These are phyloP conservation scores for Clarireedia monteithiana DNA, from an alignment of 2,329 filamentous ascomycete genomes.

Conservation along the genomic window DNA sequence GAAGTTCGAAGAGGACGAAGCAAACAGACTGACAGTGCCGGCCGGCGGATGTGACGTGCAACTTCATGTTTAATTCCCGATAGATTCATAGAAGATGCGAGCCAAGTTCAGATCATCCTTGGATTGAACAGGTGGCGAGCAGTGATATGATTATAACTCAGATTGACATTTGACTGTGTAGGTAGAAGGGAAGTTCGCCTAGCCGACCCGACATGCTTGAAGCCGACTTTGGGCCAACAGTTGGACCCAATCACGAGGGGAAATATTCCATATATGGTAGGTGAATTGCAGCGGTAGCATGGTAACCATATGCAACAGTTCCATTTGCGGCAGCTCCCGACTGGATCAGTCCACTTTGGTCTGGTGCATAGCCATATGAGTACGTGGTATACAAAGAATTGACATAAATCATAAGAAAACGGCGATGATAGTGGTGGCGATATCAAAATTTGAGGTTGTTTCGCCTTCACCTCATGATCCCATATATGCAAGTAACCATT, in stretches of 20 bases:
- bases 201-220: no score
- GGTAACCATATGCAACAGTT: slow-evolving; percentile 1
- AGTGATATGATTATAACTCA: no score
- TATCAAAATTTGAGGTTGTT: not conserved
- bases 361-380: not conserved
- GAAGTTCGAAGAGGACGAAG: no score
- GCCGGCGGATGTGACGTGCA: not conserved
- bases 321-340: slow-evolving; percentile 3
- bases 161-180: no score
- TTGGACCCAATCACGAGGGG: no score
- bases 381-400: not conserved
- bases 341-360: not conserved
- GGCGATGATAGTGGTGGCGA: not conserved
- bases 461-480: slow-evolving; percentile 2
- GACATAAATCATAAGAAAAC: not conserved
- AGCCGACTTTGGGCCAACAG: no score
- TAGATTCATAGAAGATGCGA: not conserved
- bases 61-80: not conserved
- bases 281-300: not conserved
- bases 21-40: no score
- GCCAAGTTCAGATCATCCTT: not conserved
- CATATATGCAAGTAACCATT: slow-evolving; percentile 9
- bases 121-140: no score
- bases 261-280: no score
- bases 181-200: no score